Evolutionary conservation across 164 flowering plant genomes (phyloP).

Genomic region (Stephania japonica): DNA sequence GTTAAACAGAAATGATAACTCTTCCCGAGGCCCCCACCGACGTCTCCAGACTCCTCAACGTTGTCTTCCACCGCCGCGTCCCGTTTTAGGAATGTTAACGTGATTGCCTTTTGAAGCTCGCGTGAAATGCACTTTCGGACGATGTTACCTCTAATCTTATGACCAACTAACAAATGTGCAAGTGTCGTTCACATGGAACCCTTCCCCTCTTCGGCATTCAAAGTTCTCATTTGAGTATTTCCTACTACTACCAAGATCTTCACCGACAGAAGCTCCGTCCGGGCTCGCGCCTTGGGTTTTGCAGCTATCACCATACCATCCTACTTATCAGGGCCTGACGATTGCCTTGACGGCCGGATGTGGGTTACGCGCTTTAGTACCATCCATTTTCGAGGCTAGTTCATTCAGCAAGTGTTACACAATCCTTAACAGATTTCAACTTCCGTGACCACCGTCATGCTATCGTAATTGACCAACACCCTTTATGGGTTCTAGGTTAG

Average conservation of each 20-base stretch:
- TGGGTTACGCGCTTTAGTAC: conserved; percentile 21
- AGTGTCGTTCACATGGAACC: conserved; percentile 1
- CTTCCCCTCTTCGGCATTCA: not conserved
- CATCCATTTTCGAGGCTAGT: conserved; percentile 71
- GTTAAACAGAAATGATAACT: too few relatives aligned
- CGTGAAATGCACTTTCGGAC: too few relatives aligned
- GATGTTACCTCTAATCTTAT: too few relatives aligned
- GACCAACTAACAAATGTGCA: not conserved
- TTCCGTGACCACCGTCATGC: not conserved
- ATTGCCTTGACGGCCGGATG: conserved; percentile 34
- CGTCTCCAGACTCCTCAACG: too few relatives aligned
- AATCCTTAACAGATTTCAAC: conserved; percentile 32
- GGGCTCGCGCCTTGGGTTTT: conserved; percentile 21
- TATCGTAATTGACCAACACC: too few relatives aligned
- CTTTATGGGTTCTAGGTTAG: too few relatives aligned
- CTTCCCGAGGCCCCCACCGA: too few relatives aligned
- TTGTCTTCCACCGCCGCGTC: too few relatives aligned
- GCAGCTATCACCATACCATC: conserved; percentile 34
- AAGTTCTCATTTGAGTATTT: conserved; percentile 1
- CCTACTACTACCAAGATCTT: not conserved
- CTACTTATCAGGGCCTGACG: conserved; percentile 37
- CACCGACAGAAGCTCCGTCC: not conserved
- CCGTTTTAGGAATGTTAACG: too few relatives aligned
- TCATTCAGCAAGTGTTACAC: conserved; percentile 59
- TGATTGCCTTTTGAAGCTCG: too few relatives aligned